Conservation (phyloP, 345 rosid genomes). For the Heritiera littoralis region DNA sequence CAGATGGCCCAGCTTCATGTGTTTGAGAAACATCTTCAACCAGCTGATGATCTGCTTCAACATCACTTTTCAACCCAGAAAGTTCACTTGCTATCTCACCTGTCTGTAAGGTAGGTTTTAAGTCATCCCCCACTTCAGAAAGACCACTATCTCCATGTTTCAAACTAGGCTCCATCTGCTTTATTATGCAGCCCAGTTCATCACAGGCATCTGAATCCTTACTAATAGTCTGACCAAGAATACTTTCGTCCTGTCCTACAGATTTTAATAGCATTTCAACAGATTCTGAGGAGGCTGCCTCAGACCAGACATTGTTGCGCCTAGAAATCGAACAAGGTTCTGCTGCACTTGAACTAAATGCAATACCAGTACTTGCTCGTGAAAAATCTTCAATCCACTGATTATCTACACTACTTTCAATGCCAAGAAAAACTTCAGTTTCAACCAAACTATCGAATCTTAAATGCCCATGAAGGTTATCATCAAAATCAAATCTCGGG, state of each 20-base stretch:
- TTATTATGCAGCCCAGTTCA: slow-evolving; percentile 67
- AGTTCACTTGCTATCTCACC: slow-evolving; percentile 37
- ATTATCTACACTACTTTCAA: slow-evolving; percentile 73
- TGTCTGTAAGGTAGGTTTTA: slow-evolving; percentile 35
- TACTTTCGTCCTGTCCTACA: slow-evolving; percentile 82
- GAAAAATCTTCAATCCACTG: slow-evolving; percentile 96
- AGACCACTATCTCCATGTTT: slow-evolving; percentile 36
- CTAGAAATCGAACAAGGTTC: slow-evolving; percentile 81
- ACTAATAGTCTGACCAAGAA: slow-evolving; percentile 44
- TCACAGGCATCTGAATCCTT: slow-evolving; percentile 67
- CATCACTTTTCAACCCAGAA: slow-evolving; percentile 41
- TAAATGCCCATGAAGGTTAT: slow-evolving; percentile 60
- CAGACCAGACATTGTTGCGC: slow-evolving; percentile 96
- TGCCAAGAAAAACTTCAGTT: slow-evolving; percentile 79
- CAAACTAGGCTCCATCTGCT: slow-evolving; percentile 68
- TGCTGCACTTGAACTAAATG: slow-evolving; percentile 74
- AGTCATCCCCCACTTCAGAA: slow-evolving; percentile 39
- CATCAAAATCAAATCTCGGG: slow-evolving; percentile 94
- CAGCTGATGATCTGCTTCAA: slow-evolving; percentile 37
- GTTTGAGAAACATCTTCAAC: slow-evolving; percentile 43
- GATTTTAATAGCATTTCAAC: slow-evolving; percentile 95
- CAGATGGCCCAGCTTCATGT: slow-evolving; percentile 35
- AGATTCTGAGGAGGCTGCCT: slow-evolving; percentile 85
- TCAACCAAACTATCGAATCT: slow-evolving; percentile 76
- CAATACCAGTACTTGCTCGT: slow-evolving; percentile 59